Conservation (phyloP, 2,329 filamentous ascomycete species). For the Davidsoniella virescens region DNA sequence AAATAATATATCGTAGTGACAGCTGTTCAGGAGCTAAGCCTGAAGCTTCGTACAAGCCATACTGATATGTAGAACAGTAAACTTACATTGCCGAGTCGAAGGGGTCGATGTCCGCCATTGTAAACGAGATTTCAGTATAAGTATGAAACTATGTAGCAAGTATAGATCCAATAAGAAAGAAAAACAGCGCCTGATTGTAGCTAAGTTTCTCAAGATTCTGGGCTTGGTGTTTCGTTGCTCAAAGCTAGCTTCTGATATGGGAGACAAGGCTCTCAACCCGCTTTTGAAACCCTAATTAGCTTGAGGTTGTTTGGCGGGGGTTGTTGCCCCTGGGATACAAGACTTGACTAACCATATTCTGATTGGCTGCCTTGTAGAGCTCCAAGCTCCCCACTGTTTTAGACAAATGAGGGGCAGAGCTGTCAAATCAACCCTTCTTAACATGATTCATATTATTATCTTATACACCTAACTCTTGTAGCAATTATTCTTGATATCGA, state of each 20-base stretch:
- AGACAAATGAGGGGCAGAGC: slow-evolving; percentile 9
- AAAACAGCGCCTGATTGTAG: background rate
- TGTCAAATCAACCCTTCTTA: background rate
- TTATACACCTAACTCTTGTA: too few relatives aligned
- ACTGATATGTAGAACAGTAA: slow-evolving; percentile 10
- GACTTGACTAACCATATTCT: background rate
- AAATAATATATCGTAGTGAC: too few relatives aligned
- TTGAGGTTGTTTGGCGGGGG: slow-evolving; percentile 6
- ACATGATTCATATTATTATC: background rate
- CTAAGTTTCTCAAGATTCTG: background rate
- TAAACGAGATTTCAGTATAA: slow-evolving; percentile 3
- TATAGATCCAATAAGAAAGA: background rate
- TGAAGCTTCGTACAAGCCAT: too few relatives aligned
- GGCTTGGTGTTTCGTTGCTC: background rate
- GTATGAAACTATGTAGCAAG: background rate
- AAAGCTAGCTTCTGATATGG: background rate
- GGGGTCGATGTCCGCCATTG: slow-evolving; percentile 42
- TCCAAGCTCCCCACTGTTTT: slow-evolving; percentile 8
- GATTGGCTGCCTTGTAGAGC: slow-evolving; percentile 9
- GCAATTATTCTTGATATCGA: too few relatives aligned
- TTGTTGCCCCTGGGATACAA: slow-evolving; percentile 6
- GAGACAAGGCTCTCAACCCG: background rate
- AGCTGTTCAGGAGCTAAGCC: too few relatives aligned
- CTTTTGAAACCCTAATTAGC: background rate
- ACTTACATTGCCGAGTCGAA: slow-evolving; percentile 64